phyloP scores from a whole-genome alignment of 495 filamentous ascomycete genomes.

The Xanthoparmelia taractica region DNA sequence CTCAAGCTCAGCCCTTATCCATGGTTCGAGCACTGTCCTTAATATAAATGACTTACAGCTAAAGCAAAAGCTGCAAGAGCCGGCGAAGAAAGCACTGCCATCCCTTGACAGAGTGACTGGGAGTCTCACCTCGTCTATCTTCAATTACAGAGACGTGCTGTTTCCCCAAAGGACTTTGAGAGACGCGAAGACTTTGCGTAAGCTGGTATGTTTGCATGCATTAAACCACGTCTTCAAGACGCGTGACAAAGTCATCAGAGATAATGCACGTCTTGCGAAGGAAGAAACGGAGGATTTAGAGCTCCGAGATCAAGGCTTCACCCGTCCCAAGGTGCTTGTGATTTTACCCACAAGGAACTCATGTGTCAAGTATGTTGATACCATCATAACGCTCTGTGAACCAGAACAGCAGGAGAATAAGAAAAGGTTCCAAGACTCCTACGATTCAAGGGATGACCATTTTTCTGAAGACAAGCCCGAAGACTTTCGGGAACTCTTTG shows the following conservation, averaged over 20 bases:
- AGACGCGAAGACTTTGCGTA: constrained; percentile 58
- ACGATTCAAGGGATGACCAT: constrained; percentile 54
- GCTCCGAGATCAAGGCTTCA: constrained; percentile 89
- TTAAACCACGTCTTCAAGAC: constrained; percentile 93
- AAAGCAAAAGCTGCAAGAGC: constrained; percentile 39
- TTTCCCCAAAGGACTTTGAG: constrained; percentile 61
- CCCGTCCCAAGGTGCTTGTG: constrained; percentile 84
- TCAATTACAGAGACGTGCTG: constrained; percentile 75
- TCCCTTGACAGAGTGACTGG: constrained; percentile 31
- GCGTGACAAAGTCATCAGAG: constrained; percentile 83
- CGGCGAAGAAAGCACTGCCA: constrained; percentile 33
- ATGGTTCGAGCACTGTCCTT: neutral
- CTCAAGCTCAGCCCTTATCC: neutral
- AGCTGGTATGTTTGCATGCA: constrained; percentile 70
- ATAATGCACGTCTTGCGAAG: constrained; percentile 67
- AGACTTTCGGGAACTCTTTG: constrained; percentile 86
- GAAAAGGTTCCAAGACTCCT: constrained; percentile 81
- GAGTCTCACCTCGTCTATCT: constrained; percentile 38
- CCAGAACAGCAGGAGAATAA: constrained; percentile 92
- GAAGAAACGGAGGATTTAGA: constrained; percentile 57
- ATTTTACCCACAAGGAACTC: constrained; percentile 80
- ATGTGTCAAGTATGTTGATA: constrained; percentile 67
- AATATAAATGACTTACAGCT: constrained; percentile 28
- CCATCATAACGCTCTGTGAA: constrained; percentile 61
- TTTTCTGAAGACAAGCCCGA: constrained; percentile 62